Conservation (phyloP, 2,329 filamentous ascomycete genomes). For the Colletotrichum paranaense region DNA sequence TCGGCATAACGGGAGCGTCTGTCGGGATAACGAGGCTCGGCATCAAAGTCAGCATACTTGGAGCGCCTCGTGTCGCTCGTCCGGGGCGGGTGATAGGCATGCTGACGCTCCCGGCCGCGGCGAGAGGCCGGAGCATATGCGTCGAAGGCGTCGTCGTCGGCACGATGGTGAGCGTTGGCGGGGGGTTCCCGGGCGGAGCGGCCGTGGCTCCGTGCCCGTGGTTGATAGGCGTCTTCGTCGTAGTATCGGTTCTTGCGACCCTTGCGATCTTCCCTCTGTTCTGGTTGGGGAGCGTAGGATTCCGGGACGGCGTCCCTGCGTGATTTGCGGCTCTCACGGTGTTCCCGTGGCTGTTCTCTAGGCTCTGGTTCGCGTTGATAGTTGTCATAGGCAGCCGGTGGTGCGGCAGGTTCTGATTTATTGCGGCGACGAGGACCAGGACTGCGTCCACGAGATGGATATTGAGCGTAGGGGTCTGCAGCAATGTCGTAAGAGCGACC, state of each 20-base stretch:
- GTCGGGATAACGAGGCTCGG: neutral
- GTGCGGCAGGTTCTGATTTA: constrained; percentile 21
- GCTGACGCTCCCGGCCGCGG: constrained; percentile 23
- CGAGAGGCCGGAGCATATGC: constrained; percentile 10
- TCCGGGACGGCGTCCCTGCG: neutral
- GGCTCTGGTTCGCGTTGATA: neutral
- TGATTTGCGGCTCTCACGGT: constrained; percentile 3
- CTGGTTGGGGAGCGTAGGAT: neutral
- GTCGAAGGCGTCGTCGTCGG: constrained; percentile 13
- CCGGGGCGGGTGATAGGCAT: constrained; percentile 32
- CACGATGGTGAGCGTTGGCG: neutral
- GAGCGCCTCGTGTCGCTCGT: constrained; percentile 32
- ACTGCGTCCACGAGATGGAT: constrained; percentile 23
- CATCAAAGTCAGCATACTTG: constrained; percentile 28
- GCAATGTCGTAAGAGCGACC: constrained; percentile 7
- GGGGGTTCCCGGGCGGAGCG: neutral
- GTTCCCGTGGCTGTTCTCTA: neutral
- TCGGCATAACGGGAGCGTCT: constrained; percentile 14
- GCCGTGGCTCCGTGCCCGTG: constrained; percentile 20
- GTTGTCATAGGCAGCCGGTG: neutral
- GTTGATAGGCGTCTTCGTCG: constrained; percentile 1
- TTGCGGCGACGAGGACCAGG: constrained; percentile 24
- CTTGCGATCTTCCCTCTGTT: constrained; percentile 2
- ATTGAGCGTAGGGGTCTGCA: neutral
- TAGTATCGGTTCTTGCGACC: neutral